These are phyloP conservation scores for Apocynum venetum DNA, from an alignment of 257 asterid genomes.

Conservation along the genomic window DNA sequence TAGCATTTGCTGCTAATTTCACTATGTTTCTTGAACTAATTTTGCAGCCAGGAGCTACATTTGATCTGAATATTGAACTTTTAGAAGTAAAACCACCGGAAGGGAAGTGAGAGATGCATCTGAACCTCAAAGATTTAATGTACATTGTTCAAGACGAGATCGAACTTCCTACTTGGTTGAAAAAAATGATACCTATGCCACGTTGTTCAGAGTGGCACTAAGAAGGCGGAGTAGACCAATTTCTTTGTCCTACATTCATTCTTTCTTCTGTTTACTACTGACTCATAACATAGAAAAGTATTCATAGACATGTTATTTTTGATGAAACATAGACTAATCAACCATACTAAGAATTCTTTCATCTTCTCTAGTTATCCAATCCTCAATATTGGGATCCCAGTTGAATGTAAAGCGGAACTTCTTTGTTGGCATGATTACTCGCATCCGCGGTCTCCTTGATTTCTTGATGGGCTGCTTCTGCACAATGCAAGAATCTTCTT, in stretches of 20 bases:
- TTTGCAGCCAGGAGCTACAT: slow-evolving; percentile 81
- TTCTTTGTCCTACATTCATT: neutral
- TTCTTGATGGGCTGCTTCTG: neutral
- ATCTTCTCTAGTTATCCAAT: neutral
- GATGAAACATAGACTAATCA: no score
- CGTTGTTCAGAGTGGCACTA: neutral
- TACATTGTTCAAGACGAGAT: no score
- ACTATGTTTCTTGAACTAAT: slow-evolving; percentile 5
- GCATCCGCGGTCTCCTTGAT: neutral
- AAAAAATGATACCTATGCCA: no score
- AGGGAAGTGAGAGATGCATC: slow-evolving; percentile 32
- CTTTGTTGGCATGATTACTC: neutral
- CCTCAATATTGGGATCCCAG: neutral
- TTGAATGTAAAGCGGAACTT: no score
- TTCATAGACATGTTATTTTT: no score
- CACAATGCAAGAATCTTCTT: no score
- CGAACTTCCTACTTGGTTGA: no score
- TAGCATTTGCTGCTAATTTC: neutral
- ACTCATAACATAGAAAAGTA: neutral
- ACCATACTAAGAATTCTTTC: neutral
- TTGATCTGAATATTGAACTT: slow-evolving; percentile 81
- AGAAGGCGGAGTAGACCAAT: neutral
- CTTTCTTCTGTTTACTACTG: neutral
- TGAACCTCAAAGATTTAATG: neutral
- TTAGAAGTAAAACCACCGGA: slow-evolving; percentile 56